Conservation (phyloP, 768 basidiomycete species). For the Rhizopogon vinicolor region DNA sequence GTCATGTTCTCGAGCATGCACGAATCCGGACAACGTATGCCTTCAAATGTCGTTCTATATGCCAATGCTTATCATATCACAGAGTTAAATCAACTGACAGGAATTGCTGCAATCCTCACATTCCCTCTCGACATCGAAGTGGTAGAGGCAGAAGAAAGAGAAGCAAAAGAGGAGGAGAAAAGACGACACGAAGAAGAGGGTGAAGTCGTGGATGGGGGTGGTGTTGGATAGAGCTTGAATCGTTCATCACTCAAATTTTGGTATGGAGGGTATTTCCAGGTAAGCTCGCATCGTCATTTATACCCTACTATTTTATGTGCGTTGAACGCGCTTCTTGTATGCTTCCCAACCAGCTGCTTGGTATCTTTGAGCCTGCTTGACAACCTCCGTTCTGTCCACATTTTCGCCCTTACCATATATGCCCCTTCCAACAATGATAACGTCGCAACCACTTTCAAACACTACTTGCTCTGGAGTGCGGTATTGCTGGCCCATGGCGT, state of each 20-base stretch:
- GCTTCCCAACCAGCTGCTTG: constrained; percentile 86
- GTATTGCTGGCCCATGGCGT: constrained; percentile 93
- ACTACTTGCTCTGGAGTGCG: constrained; percentile 85
- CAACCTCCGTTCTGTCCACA: constrained; percentile 34
- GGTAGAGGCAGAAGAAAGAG: constrained; percentile 88
- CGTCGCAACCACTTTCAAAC: constrained; percentile 77
- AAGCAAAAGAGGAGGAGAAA: constrained; percentile 49
- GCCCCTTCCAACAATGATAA: constrained; percentile 96
- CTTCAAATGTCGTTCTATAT: not conserved
- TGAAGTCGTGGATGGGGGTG: constrained; percentile 2
- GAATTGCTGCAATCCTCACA: constrained; percentile 91
- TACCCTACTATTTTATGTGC: not conserved
- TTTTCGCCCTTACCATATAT: constrained; percentile 69
- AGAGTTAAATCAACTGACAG: constrained; percentile 97
- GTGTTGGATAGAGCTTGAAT: not conserved
- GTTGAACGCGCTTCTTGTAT: constrained; percentile 55
- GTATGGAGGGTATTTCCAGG: not conserved
- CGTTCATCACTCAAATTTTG: not conserved
- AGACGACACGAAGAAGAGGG: constrained; percentile 9
- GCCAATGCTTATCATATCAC: not conserved
- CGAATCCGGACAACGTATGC: constrained; percentile 94
- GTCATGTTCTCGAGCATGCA: constrained; percentile 99
- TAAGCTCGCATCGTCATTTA: not conserved
- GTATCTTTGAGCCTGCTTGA: constrained; percentile 78
- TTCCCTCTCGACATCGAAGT: constrained; percentile 95